Base-by-base conservation (phyloP, 2,329 filamentous ascomycete species). In the Fusarium sterilihyphosum region DNA sequence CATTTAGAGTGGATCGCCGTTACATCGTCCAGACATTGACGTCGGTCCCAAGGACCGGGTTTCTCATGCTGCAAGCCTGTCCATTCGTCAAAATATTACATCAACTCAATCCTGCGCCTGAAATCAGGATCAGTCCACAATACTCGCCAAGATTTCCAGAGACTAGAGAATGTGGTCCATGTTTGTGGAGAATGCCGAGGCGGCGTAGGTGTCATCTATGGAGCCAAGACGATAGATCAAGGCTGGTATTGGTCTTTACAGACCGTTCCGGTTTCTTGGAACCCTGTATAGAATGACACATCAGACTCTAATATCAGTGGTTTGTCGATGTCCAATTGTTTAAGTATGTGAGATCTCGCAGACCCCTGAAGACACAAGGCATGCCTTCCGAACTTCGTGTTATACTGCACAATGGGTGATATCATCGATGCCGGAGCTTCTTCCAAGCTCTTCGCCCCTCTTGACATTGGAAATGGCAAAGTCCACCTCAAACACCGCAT, bases 401-500 rank as follows among this genome's bases (percentile, higher is more conserved):
- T 13, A 44, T 22, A 38, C 24, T 44, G n/a, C 41, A 40, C 17
- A 6, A 76, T 77, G 74, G 73, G 74, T 3, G 72, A 73, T 20
- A 58, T 46, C 17, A 16, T 69, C 9, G 61, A 69, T 18, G 22
- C 44, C 8, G 74, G 72, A 14, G 16, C 53, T 16, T 59, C 50
- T 20, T 77, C 74, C 9, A 67, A 77, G 66, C 77, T 83, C 20
- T 83, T 83, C 57, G 67, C 81, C 61, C 80, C 82, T 7, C 69
- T 83, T 18, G 75, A 69, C 17, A 81, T 84, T 70, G 72, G 83
- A 80, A 71, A 83, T 71, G 84, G 88, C 68, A 84, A 84, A 49
- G 82, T 86, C 49, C 79, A 79, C 16, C 84, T 91, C 38, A 82
- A 84, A 56, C 87, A 90, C 73, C 85, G 88, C 60, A 80, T 90